phyloP scores from a whole-genome alignment of 306 rosid species.

The Trifolium pratense region DNA sequence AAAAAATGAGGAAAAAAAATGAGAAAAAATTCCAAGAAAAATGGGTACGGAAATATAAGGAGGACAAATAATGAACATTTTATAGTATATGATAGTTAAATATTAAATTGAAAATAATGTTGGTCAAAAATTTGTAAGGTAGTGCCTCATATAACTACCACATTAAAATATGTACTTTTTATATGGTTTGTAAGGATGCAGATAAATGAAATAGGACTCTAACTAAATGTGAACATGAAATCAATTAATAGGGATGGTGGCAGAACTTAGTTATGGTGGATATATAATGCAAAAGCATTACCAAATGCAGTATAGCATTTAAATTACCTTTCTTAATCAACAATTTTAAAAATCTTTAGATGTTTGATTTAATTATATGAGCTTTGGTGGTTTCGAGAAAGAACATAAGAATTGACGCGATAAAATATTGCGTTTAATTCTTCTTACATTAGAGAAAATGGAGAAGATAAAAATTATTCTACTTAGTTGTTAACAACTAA shows the following conservation, averaged over 20 bases:
- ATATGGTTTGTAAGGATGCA: conserved; percentile 34
- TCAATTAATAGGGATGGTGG: conserved; percentile 13
- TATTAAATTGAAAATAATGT: conserved; percentile 36
- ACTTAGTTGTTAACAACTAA: no score
- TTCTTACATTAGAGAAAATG: no score
- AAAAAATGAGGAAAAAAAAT: neutral
- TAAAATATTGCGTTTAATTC: no score
- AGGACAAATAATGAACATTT: conserved; percentile 38
- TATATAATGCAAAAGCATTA: conserved; percentile 12
- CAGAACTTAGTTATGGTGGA: neutral
- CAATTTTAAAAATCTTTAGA: conserved; percentile 1
- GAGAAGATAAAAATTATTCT: no score
- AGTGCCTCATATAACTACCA: conserved; percentile 30
- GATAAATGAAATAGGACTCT: conserved; percentile 35
- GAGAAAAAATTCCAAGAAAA: neutral
- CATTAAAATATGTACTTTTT: conserved; percentile 40
- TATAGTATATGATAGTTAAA: conserved; percentile 17
- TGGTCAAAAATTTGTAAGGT: conserved; percentile 42
- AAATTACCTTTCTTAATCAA: neutral
- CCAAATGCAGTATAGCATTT: conserved; percentile 25
- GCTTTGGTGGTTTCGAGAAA: no score
- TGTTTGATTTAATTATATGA: neutral
- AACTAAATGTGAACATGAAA: conserved; percentile 5
- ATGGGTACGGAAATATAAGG: neutral
- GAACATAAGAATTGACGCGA: no score